A percentile compares a stretch with the other conserved stretches of the same genome.
Evolutionary conservation across 2,329 filamentous ascomycete species (phyloP).

Genomic region (Fusarium mangiferae): DNA sequence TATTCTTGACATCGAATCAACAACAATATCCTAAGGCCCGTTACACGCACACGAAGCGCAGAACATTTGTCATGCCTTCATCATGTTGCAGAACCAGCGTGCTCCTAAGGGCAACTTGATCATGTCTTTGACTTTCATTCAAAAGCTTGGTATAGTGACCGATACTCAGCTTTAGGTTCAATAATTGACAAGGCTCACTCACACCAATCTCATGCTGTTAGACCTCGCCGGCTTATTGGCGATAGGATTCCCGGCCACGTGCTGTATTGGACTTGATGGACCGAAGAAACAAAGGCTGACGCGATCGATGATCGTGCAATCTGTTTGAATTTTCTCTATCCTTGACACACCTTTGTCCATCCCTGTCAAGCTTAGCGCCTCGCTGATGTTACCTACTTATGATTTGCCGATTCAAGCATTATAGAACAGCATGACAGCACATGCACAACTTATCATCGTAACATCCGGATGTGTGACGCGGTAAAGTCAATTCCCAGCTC

Average conservation of each 20-base stretch:
- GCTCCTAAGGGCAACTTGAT: neutral
- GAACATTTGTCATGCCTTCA: slow-evolving; percentile 34
- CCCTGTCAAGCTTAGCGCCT: slow-evolving; percentile 11
- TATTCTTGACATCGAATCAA: slow-evolving; percentile 23
- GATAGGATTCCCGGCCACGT: slow-evolving; percentile 25
- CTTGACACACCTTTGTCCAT: neutral
- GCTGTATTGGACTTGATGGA: neutral
- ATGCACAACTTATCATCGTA: slow-evolving; percentile 18
- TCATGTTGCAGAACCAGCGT: slow-evolving; percentile 32
- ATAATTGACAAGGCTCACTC: neutral
- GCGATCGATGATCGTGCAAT: slow-evolving; percentile 23
- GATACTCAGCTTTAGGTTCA: neutral
- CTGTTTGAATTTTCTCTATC: slow-evolving; percentile 1
- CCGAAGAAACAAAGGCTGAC: slow-evolving; percentile 10
- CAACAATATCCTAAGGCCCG: neutral
- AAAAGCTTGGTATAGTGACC: neutral
- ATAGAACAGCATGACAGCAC: slow-evolving; percentile 26
- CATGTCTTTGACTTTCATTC: neutral
- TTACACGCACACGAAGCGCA: slow-evolving; percentile 25
- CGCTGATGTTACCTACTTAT: slow-evolving; percentile 9
- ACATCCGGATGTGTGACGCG: slow-evolving; percentile 21
- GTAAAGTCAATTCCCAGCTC: slow-evolving; percentile 22
- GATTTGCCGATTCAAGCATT: slow-evolving; percentile 5
- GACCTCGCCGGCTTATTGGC: neutral
- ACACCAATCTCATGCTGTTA: slow-evolving; percentile 2